Base-by-base conservation (phyloP, 306 rosid species). In the Psophocarpus tetragonolobus region DNA sequence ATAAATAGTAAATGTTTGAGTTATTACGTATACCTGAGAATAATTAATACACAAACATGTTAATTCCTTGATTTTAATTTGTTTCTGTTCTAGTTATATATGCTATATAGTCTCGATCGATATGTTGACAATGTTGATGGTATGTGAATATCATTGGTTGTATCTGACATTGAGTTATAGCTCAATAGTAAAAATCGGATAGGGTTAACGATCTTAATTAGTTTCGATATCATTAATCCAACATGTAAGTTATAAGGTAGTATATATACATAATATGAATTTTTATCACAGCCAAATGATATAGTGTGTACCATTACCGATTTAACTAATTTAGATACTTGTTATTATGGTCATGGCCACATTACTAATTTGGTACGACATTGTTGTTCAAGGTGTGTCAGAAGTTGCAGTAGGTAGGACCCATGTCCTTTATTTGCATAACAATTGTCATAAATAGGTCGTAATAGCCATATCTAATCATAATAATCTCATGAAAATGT, bases 341-440 rank as follows among this genome's bases (percentile, higher is more conserved):
- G 8, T n/a, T n/a, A 8, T 35, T 32, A 62, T 17, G 69, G 69
- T 39, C 51, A 48, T 12, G 44, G 10, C 24, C 39, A 15, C 39
- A 15, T 61, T 32, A 30, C 42, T 61, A 23, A 80, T 71, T 84
- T 6, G 81, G 58, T 60, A 68, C 64, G 68, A 68, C 53, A 66
- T 17, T 66, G 44, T 47, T 68, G 78, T 80, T 77, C 2, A 15
- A 27, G 54, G 82, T 71, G 69, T 73, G 77, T 73, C 73, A 64
- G 70, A 60, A 68, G 63, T 72, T 36, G 39, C 4, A 27, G 30
- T 70, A 17, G 44, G 60, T 64, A 17, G 81, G 74, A 65, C 72
- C 62, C 32, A 14, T 69, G 72, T 71, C 48, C 35, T 75, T 75
- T 5, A 61, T 71, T 48, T 44, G 78, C 64, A 61, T 36, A 47